A percentile compares a stretch with the other conserved stretches of the same genome.
Evolutionary conservation across 768 basidiomycete species (phyloP).

Genomic region (Phylloporus sp.): DNA sequence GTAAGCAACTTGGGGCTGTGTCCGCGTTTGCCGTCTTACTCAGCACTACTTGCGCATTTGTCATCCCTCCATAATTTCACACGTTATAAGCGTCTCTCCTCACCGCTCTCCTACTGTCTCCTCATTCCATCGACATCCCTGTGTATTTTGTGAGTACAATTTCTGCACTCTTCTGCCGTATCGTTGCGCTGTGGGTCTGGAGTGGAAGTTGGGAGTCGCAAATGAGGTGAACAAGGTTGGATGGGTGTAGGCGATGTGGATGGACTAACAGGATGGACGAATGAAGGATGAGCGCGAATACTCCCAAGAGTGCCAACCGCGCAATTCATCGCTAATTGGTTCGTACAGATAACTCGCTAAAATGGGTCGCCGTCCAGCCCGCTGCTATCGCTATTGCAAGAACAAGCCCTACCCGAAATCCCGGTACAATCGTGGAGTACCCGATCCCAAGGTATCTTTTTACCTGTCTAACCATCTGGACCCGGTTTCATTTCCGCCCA

Average conservation of each 20-base stretch:
- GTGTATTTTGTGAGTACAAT: conserved; percentile 22
- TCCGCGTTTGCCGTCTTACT: conserved; percentile 10
- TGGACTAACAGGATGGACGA: not conserved
- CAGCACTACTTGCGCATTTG: conserved; percentile 16
- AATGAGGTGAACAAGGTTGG: conserved; percentile 5
- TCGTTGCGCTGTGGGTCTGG: not conserved
- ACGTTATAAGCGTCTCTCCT: conserved; percentile 16
- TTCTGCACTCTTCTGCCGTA: not conserved
- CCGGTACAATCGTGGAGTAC: conserved; percentile 97
- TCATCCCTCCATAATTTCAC: conserved; percentile 15
- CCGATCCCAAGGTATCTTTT: conserved; percentile 76
- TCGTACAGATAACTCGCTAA: conserved; percentile 13
- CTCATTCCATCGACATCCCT: conserved; percentile 5
- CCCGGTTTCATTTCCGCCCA: not conserved
- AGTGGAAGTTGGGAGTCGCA: not conserved
- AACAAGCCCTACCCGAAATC: conserved; percentile 98
- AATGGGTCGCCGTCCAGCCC: conserved; percentile 97
- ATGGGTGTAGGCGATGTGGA: conserved; percentile 12
- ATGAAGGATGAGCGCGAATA: not conserved
- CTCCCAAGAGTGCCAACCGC: not conserved
- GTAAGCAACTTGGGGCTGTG: not conserved
- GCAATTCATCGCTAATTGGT: conserved; percentile 5
- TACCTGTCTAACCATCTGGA: not conserved
- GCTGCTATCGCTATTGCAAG: conserved; percentile 99
- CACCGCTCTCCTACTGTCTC: not conserved